Evolutionary conservation across 345 rosid genomes (phyloP), one percentile per base, ranked within the genome.

Genomic region (Salix dunnii): DNA sequence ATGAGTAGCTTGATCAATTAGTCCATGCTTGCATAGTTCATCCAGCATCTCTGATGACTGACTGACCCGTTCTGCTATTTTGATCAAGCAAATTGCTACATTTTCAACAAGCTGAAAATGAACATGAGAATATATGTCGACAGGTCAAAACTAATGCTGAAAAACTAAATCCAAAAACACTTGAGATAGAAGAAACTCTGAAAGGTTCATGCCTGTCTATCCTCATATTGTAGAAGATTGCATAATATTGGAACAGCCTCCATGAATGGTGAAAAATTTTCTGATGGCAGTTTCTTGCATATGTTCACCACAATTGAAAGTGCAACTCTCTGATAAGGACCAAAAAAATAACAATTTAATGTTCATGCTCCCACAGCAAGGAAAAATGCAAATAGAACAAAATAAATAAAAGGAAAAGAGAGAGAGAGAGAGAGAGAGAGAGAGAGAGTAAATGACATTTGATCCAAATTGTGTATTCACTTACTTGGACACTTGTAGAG

Each of bases 221-320:
- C 99, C 88, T 95, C 98, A 76, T 90, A 90, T 42, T 90, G 93
- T 69, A 95, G 91, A 85, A 93, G 91, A 85, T 83, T 90, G 89
- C 99, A 91, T 84, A 95, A 85, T 67, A 83, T 76, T 27, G 99
- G 98, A 88, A 91, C 91, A 33, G 94, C 98, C 78, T 90, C 97
- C 91, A 89, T 87, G 74, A 90, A 76, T 71, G 73, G 82, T 25
- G 89, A 82, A 70, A 86, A 82, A 62, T 82, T 74, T 38, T 93
- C 97, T 28, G 90, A 76, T 66, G 97, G 91, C 84, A 95, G 93
- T 81, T 88, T 90, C 89, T 82, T 88, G 79, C 98, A 95, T 80
- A 92, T 90, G 82, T 95, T 95, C 73, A 88, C 93, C 80, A 95
- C 97, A 55, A 91, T 86, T 75, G 93, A 91, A 84, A 95, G 91